Percentiles rank a stretch among this genome's conserved stretches.
Conservation (phyloP, 1,139 yeast species). For the Geotrichum carabidarum region DNA sequence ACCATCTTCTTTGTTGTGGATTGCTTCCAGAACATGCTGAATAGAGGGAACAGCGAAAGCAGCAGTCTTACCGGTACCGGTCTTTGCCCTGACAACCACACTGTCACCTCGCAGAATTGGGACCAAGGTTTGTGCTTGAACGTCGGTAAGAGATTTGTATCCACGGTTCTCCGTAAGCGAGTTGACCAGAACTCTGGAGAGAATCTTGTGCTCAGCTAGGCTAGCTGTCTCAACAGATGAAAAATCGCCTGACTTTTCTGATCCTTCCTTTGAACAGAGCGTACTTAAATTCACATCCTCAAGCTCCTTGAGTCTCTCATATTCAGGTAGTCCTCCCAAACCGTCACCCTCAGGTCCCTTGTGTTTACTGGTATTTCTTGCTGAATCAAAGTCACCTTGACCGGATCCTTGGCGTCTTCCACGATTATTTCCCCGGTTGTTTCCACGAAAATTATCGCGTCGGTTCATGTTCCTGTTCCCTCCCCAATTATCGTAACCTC, state of each 20-base stretch:
- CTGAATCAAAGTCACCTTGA: slow-evolving; percentile 19
- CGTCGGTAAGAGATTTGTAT: slow-evolving; percentile 57
- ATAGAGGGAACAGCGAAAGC: slow-evolving; percentile 81
- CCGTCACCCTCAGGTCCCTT: slow-evolving; percentile 35
- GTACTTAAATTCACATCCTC: slow-evolving; percentile 20
- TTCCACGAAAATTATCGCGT: background rate
- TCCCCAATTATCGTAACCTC: background rate
- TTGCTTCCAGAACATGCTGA: slow-evolving; percentile 47
- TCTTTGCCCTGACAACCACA: slow-evolving; percentile 81
- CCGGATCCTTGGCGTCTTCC: slow-evolving; percentile 14
- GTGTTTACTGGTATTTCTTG: slow-evolving; percentile 20
- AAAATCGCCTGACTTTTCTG: slow-evolving; percentile 24
- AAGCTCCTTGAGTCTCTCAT: slow-evolving; percentile 28
- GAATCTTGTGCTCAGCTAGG: slow-evolving; percentile 31
- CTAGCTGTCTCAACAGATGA: slow-evolving; percentile 33
- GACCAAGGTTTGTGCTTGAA: slow-evolving; percentile 66
- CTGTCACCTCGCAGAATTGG: slow-evolving; percentile 59
- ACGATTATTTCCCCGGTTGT: background rate
- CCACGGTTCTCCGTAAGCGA: slow-evolving; percentile 35
- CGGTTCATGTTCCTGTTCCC: background rate
- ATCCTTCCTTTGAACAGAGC: slow-evolving; percentile 15
- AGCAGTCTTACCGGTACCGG: slow-evolving; percentile 93
- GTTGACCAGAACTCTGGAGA: slow-evolving; percentile 35
- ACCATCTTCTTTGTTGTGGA: slow-evolving; percentile 29
- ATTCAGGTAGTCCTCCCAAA: slow-evolving; percentile 33